Evolutionary conservation across 441 rosid species (phyloP).

Genomic region (Brassica balearica): DNA sequence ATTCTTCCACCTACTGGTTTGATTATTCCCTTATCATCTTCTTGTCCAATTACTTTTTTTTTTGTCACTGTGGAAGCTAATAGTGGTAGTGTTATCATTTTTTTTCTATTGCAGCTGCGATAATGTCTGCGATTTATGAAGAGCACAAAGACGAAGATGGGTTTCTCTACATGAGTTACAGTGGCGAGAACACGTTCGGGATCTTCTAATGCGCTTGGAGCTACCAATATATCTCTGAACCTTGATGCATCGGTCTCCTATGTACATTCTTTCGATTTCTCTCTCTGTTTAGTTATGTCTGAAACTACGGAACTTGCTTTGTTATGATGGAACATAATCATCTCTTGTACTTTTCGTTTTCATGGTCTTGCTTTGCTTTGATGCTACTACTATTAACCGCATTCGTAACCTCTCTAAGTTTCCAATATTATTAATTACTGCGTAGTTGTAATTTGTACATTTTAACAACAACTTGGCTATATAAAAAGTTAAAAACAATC

Average conservation of each 20-base stretch:
- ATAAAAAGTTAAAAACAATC: too few species aligned
- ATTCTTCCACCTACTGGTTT: slow-evolving; percentile 42
- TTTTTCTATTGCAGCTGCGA: slow-evolving; percentile 26
- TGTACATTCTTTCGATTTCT: slow-evolving; percentile 22
- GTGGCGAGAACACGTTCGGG: slow-evolving; percentile 39
- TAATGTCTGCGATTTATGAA: slow-evolving; percentile 39
- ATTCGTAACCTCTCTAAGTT: too few species aligned
- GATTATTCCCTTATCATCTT: background rate
- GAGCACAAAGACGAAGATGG: slow-evolving; percentile 43
- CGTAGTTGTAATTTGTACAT: too few species aligned
- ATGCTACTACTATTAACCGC: too few species aligned
- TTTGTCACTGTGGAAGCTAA: slow-evolving; percentile 5
- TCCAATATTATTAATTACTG: too few species aligned
- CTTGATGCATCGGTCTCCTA: slow-evolving; percentile 13
- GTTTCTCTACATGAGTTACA: slow-evolving; percentile 45
- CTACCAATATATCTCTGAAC: background rate
- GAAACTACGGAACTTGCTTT: background rate
- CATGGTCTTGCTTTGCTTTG: too few species aligned
- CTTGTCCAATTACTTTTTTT: background rate
- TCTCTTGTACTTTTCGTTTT: background rate
- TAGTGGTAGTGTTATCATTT: background rate
- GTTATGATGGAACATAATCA: background rate
- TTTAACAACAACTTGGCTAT: too few species aligned
- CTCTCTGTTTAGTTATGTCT: background rate
- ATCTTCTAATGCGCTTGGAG: slow-evolving; percentile 22